Percentiles rank a stretch among this genome's conserved stretches.
These are phyloP conservation scores for Nothophaeocryptopus gaeumannii DNA, from an alignment of 2,329 filamentous ascomycete species.

Conservation along the genomic window DNA sequence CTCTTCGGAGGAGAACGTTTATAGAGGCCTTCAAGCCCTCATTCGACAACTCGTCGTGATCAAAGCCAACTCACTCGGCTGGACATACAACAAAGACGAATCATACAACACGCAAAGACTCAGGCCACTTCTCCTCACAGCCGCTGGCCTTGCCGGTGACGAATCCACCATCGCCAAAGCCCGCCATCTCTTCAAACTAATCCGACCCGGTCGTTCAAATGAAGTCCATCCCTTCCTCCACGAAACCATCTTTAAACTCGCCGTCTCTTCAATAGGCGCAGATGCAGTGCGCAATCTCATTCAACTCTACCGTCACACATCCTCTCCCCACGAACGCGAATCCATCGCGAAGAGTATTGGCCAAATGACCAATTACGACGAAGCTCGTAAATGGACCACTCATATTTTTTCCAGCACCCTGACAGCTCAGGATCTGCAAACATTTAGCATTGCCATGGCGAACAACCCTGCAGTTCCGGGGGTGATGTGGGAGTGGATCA, in stretches of 20 bases:
- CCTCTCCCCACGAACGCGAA: constrained; percentile 2
- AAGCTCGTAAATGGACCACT: not conserved
- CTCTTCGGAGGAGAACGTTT: not conserved
- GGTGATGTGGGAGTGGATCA: not conserved
- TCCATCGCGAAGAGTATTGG: not conserved
- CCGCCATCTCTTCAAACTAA: not conserved
- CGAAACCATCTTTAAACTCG: not conserved
- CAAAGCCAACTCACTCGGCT: not conserved
- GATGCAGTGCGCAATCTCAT: not conserved
- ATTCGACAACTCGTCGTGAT: not conserved
- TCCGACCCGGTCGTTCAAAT: not conserved
- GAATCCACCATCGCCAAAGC: not conserved
- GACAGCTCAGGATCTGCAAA: not conserved
- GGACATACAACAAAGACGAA: not conserved
- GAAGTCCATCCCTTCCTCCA: constrained; percentile 3
- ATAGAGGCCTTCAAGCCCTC: not conserved
- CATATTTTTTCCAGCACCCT: not conserved
- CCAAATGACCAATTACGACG: not conserved
- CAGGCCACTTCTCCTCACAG: not conserved
- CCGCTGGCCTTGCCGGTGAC: constrained; percentile 3
- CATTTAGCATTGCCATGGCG: not conserved
- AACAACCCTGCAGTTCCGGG: not conserved
- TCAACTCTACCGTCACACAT: not conserved
- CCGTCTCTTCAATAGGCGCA: not conserved
- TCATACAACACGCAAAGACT: not conserved